Evolutionary conservation across 2,329 filamentous ascomycete genomes (phyloP), one percentile per base, ranked within the genome.

Genomic region (Cercospora sp.): DNA sequence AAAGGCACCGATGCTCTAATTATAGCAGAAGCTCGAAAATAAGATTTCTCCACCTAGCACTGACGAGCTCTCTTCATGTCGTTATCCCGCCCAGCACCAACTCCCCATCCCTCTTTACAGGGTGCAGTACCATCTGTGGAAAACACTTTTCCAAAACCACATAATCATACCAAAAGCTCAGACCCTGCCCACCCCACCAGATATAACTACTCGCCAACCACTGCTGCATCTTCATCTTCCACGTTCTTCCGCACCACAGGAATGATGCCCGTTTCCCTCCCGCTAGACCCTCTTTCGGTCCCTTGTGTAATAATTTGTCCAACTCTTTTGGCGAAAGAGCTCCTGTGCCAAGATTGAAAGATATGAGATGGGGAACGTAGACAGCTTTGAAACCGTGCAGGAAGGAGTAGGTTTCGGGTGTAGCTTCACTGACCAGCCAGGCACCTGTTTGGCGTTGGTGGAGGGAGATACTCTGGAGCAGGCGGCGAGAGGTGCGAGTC

Each of bases 371-470:
- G 8, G 91, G 91, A 12, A 88, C 90, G 73, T 89, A 91, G 2
- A 92, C 89, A 1, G 89, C 87, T 80, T 93, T 93, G 61, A 93
- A 83, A 5, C 91, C 90, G 76, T 94, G 90, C 68, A 92, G 85
- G n/a, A 93, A 84, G 0, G 90, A 88, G 63, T 88, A 90, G 89
- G 93, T 92, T 77, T 93, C 91, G 0, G 90, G 91, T 62, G 91
- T 91, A 77, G 92, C 90, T 40, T 87, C 85, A 74, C 93, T 90
- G 90, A 93, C 93, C 69, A 89, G 84, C 66, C 66, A 68, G 66
- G 53, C 45, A n/a, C 66, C 66, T 21, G 32, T 32, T 13, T 30
- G 32, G 21, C 61, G 24, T 37, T 68, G 66, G 26, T 68, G 61
- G 26, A 40, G 18, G 18, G 61, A 68, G 12, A 68, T 68, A 5